phyloP scores from a whole-genome alignment of 768 basidiomycete species.

The Russula vinacea region DNA sequence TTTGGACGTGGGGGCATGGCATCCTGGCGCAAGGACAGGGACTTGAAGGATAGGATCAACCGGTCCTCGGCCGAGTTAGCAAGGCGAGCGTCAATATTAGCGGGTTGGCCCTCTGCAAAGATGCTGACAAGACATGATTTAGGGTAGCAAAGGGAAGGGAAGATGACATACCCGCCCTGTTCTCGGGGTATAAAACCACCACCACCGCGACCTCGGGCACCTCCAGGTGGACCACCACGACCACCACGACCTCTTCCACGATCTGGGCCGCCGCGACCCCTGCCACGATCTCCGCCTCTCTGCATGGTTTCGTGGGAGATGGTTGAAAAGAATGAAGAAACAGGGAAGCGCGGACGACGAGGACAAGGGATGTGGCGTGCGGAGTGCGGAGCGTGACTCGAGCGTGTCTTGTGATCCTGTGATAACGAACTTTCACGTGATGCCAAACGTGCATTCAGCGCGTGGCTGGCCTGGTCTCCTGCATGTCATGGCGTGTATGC shows the following conservation, averaged over 20 bases:
- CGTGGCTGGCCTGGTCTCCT: neutral
- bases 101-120: constrained; percentile 42
- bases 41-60: constrained; percentile 41
- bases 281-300: constrained; percentile 32
- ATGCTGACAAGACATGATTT: constrained; percentile 36
- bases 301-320: constrained; percentile 19
- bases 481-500: neutral
- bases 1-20: constrained; percentile 49
- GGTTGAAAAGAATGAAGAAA: neutral
- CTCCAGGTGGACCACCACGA: constrained; percentile 35
- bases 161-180: constrained; percentile 42
- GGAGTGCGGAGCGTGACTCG: too few relatives aligned
- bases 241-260: constrained; percentile 31
- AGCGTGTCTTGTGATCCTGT: neutral
- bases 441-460: neutral
- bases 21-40: constrained; percentile 33
- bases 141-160: neutral
- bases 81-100: constrained; percentile 53
- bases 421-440: neutral
- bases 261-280: constrained; percentile 30
- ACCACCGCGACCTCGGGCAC: constrained; percentile 35
- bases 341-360: neutral
- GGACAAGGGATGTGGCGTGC: neutral
- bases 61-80: constrained; percentile 43
- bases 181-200: constrained; percentile 34